Evolutionary conservation across 345 rosid species (phyloP).

Genomic region (thale cress (Arabidopsis thaliana)): TAIR10.1 NC_003070.9:2939001-2939500

Average conservation of each 20-base stretch:
- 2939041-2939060: background rate
- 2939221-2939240: constrained; percentile 78
- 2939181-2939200: constrained; percentile 68
- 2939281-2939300: background rate
- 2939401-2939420: constrained; percentile 33
- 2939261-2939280: background rate
- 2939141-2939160: constrained; percentile 80
- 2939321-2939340: background rate
- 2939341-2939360: constrained; percentile 4
- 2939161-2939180: constrained; percentile 78
- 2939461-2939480: constrained; percentile 99
- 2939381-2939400: accelerated
- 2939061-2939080: background rate
- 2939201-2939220: constrained; percentile 72
- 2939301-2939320: background rate
- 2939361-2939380: background rate
- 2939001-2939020: too few species aligned
- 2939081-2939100: background rate
- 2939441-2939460: constrained; percentile 98
- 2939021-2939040: constrained; percentile 6
- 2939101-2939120: background rate
- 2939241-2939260: constrained; percentile 50
- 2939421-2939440: constrained; percentile 99
- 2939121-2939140: constrained; percentile 30
- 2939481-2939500: constrained; percentile 55